These are phyloP conservation scores for Ascochyta viciae-villosae DNA, from an alignment of 2,329 filamentous ascomycete genomes.

Conservation along the genomic window DNA sequence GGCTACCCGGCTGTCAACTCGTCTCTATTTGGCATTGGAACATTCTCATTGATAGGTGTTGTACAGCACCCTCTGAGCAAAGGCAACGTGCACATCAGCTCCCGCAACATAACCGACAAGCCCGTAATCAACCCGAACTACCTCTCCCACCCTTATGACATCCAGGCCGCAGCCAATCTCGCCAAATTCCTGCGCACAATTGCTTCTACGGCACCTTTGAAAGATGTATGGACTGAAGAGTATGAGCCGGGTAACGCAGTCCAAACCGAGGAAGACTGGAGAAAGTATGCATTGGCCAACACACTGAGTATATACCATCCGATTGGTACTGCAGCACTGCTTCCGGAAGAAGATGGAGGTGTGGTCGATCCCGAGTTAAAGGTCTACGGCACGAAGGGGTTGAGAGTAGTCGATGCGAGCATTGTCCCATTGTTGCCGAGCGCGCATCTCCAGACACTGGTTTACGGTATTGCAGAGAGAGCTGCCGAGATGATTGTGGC, in stretches of 20 bases:
- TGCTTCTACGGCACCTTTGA: constrained; percentile 33
- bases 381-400: constrained; percentile 29
- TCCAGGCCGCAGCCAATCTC: constrained; percentile 27
- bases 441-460: constrained; percentile 36
- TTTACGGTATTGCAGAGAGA: constrained; percentile 41
- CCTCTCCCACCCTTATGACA: constrained; percentile 37
- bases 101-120: constrained; percentile 29
- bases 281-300: constrained; percentile 24
- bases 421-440: constrained; percentile 36
- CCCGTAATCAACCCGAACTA: constrained; percentile 42
- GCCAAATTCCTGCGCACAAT: constrained; percentile 39
- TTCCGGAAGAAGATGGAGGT: constrained; percentile 31
- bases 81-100: constrained; percentile 35
- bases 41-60: constrained; percentile 45
- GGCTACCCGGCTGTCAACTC: constrained; percentile 41
- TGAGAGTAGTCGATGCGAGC: constrained; percentile 43
- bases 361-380: constrained; percentile 31
- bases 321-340: constrained; percentile 46
- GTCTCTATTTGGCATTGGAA: constrained; percentile 35
- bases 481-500: constrained; percentile 31
- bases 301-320: constrained; percentile 42
- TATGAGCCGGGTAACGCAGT: constrained; percentile 37
- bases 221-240: constrained; percentile 40
- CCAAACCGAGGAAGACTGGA: constrained; percentile 38
- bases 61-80: constrained; percentile 46